phyloP scores from a whole-genome alignment of 108 stramenopile species.

The Cyclotella baltica region DNA sequence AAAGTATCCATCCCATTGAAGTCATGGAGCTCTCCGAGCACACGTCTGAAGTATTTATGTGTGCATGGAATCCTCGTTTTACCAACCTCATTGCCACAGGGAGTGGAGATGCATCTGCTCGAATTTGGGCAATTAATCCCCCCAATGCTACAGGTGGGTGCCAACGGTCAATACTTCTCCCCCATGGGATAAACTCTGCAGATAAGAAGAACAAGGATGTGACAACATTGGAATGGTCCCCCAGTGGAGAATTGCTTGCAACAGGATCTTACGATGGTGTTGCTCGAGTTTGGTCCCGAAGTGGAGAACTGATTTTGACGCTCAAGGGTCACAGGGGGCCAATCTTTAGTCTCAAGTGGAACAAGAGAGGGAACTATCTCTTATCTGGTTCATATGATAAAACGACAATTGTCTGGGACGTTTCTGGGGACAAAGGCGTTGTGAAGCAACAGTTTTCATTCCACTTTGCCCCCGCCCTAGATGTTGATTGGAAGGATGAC shows the following conservation, averaged over 20 bases:
- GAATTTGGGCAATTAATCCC: conserved; percentile 92
- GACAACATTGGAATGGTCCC: conserved; percentile 95
- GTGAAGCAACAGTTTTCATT: conserved; percentile 91
- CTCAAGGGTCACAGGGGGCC: conserved; percentile 93
- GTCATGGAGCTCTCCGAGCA: conserved; percentile 85
- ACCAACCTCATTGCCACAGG: conserved; percentile 94
- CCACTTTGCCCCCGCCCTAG: conserved; percentile 90
- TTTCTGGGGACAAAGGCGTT: conserved; percentile 68
- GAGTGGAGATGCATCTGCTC: conserved; percentile 93
- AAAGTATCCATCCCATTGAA: conserved; percentile 63
- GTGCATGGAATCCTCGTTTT: conserved; percentile 95
- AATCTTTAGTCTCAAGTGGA: conserved; percentile 97
- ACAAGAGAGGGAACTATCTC: conserved; percentile 89
- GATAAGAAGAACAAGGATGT: conserved; percentile 97
- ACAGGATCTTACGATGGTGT: conserved; percentile 97
- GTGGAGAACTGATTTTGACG: conserved; percentile 83
- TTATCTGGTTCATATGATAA: conserved; percentile 95
- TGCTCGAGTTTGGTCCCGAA: conserved; percentile 91
- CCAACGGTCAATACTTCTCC: conserved; percentile 78
- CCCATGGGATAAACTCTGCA: conserved; percentile 77
- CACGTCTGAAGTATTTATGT: conserved; percentile 96
- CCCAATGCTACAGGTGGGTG: conserved; percentile 66
- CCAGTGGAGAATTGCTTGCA: conserved; percentile 90
- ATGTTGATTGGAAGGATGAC: conserved; percentile 97
- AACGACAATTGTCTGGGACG: conserved; percentile 96